Evolutionary conservation across 805 yeast genomes (phyloP), one percentile per base, ranked within the genome.

Genomic region (Wickerhamiella slavikovae): DNA sequence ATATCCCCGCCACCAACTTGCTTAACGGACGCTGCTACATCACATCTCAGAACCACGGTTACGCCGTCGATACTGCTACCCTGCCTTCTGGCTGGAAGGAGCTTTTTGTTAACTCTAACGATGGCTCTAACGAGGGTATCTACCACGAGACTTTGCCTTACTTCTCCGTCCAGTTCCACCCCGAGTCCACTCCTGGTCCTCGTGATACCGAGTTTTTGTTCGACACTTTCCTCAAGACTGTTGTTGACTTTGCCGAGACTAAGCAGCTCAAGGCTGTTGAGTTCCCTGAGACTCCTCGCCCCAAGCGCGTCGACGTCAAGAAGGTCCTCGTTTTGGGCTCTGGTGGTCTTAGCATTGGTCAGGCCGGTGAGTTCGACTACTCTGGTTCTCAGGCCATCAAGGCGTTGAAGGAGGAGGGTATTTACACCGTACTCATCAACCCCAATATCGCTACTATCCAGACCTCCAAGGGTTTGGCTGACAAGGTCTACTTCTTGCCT

Each of bases 161-260:
- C 52, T 89, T 89, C 65, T 89, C 98, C 11, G 96, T 89, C 28
- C 99, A 89, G 63, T 85, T 89, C 66, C 99, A 89, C 54, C 99
- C 99, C 16, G 99, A 89, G 63, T 79, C 95, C 15, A 80, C 93
- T 29, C 96, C 98, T 28, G 99, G 99, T 53, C 99, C 99, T 52
- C 71, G 93, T 53, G 99, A 89, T 54, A 89, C 98, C 30, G 98
- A 89, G 58, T 89, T 83, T 56, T 63, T 89, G 52, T 89, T 89
- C 46, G 98, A 89, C 48, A 82, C 78, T 19, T 89, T 89, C 57
- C 75, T 89, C 48, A 56, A 78, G 40, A 54, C 94, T 29, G 92
- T 89, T 29, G 52, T 64, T 30, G 57, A 78, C 25, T 60, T 58
- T 39, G 37, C 42, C n/a, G 33, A 48, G 17, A 68, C 71, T 21